A percentile compares a stretch with the other conserved stretches of the same genome.
phyloP scores from a whole-genome alignment of 768 basidiomycete genomes.

The Omphalotus guepiniiformis region DNA sequence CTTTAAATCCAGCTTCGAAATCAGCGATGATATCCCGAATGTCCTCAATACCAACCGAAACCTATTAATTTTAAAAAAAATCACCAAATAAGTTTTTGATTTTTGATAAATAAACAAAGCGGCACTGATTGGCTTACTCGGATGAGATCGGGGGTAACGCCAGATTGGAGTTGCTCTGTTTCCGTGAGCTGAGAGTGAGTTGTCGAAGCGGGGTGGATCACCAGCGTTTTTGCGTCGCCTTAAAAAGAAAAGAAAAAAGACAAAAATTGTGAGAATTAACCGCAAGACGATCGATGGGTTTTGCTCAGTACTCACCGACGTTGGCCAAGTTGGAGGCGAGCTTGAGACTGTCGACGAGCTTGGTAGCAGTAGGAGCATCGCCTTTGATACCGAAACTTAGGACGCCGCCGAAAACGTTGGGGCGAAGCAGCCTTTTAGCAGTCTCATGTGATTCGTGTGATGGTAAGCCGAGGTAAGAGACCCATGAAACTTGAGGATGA shows the following conservation, averaged over 20 bases:
- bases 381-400: slow-evolving; percentile 36
- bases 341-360: slow-evolving; percentile 34
- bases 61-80: slow-evolving; percentile 17
- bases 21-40: slow-evolving; percentile 45
- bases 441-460: slow-evolving; percentile 29
- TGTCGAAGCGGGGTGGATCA: slow-evolving; percentile 55
- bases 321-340: slow-evolving; percentile 34
- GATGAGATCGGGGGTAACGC: slow-evolving; percentile 54
- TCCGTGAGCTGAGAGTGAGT: slow-evolving; percentile 54
- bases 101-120: neutral
- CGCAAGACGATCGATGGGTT: neutral
- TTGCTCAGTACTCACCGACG: slow-evolving; percentile 15
- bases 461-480: slow-evolving; percentile 34
- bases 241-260: neutral
- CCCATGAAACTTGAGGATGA: slow-evolving; percentile 33
- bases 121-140: slow-evolving; percentile 33
- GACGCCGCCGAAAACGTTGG: slow-evolving; percentile 31
- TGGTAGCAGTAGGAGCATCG: slow-evolving; percentile 22
- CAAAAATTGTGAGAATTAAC: neutral
- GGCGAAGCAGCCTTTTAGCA: slow-evolving; percentile 26
- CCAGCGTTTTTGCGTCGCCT: slow-evolving; percentile 56
- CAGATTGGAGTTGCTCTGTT: slow-evolving; percentile 43
- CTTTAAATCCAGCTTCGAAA: slow-evolving; percentile 35
- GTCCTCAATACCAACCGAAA: slow-evolving; percentile 41
- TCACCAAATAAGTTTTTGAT: neutral